phyloP scores from a whole-genome alignment of 2,329 filamentous ascomycete species.

The Claviceps purpurea region DNA sequence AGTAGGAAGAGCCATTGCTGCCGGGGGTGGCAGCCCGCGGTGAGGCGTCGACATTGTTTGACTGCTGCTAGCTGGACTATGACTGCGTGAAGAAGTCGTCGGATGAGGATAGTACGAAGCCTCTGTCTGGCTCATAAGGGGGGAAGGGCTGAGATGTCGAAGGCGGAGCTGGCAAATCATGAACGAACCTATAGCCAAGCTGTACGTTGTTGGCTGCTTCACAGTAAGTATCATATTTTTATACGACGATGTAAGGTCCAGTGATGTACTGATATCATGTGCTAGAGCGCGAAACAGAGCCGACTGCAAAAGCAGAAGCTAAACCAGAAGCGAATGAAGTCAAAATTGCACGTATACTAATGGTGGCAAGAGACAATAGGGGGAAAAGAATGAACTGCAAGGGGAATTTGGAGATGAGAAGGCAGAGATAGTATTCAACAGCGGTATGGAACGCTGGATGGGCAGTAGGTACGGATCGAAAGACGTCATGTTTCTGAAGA shows the following conservation, averaged over 20 bases:
- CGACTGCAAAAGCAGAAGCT: neutral
- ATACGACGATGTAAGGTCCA: conserved; percentile 12
- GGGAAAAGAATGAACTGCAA: neutral
- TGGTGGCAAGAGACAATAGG: neutral
- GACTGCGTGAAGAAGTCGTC: conserved; percentile 26
- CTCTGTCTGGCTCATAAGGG: conserved; percentile 36
- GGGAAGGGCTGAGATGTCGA: conserved; percentile 41
- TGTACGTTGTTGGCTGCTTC: conserved; percentile 45
- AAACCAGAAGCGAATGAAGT: no score
- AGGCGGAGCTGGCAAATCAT: conserved; percentile 49
- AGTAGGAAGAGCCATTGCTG: conserved; percentile 47
- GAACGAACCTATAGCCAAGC: conserved; percentile 47
- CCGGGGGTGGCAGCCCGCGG: conserved; percentile 55
- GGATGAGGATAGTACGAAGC: conserved; percentile 26
- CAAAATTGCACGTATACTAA: neutral
- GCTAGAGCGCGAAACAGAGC: conserved; percentile 3
- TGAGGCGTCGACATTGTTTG: conserved; percentile 56
- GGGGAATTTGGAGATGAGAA: neutral
- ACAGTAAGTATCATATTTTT: conserved; percentile 45
- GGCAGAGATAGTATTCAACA: neutral
- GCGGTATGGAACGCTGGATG: neutral
- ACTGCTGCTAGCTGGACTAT: conserved; percentile 28
- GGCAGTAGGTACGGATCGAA: neutral
- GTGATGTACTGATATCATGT: conserved; percentile 16
- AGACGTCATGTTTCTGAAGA: neutral